Conservation (phyloP, 176 grass and related monocot species). For the Poa annua region DNA sequence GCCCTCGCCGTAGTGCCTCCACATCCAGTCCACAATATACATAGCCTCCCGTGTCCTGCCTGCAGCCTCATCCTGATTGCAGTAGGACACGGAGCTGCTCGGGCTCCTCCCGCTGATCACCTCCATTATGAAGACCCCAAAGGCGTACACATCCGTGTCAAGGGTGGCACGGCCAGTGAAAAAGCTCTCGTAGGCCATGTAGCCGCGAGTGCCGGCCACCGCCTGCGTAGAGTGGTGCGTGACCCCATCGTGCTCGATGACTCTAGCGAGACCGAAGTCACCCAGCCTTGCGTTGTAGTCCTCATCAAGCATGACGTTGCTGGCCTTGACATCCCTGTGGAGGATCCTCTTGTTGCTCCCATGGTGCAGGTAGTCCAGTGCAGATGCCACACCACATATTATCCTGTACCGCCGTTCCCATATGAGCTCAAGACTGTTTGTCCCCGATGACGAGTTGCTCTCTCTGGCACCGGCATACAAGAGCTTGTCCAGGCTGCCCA, state of each 20-base stretch:
- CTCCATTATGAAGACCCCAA: constrained; percentile 55
- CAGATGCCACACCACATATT: constrained; percentile 46
- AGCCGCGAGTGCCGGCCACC: constrained; percentile 45
- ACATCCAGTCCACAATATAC: constrained; percentile 21
- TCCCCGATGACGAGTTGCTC: neutral
- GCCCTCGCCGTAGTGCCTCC: neutral
- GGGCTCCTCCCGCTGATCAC: constrained; percentile 47
- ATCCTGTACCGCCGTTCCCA: constrained; percentile 53
- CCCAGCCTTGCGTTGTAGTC: constrained; percentile 50
- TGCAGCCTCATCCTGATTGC: neutral
- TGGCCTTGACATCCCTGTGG: constrained; percentile 59
- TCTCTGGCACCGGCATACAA: neutral
- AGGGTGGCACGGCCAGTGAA: constrained; percentile 61
- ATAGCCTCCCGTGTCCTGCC: neutral
- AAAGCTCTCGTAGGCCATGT: constrained; percentile 65
- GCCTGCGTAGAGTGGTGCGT: constrained; percentile 55
- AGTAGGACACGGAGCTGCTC: neutral
- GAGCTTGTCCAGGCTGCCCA: neutral
- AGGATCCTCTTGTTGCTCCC: constrained; percentile 55
- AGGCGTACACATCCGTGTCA: constrained; percentile 54
- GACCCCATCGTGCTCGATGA: constrained; percentile 42
- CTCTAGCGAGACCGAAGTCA: constrained; percentile 62
- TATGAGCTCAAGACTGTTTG: neutral
- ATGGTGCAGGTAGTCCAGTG: constrained; percentile 60
- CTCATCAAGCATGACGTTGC: constrained; percentile 62